phyloP scores from a whole-genome alignment of 495 filamentous ascomycete genomes.

The Staphylotrichum tortipilum region DNA sequence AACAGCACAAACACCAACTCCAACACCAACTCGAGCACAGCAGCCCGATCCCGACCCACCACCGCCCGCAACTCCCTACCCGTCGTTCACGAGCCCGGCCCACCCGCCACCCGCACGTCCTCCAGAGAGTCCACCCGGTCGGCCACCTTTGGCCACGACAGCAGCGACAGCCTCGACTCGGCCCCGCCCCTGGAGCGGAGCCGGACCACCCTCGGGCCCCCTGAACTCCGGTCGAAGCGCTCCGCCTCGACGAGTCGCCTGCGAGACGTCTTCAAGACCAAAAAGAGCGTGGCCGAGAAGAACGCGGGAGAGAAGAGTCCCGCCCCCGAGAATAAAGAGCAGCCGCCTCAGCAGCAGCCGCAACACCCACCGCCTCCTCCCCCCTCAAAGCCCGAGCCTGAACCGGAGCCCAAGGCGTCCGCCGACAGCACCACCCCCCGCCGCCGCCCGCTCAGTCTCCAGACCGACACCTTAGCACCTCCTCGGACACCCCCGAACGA shows the following conservation, averaged over 20 bases:
- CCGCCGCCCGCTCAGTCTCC: conserved; percentile 24
- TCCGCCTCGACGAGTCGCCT: conserved; percentile 40
- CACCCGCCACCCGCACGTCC: conserved; percentile 29
- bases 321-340: conserved; percentile 1
- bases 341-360: no score
- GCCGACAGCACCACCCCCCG: conserved; percentile 8
- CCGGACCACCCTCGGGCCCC: conserved; percentile 27
- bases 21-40: no score
- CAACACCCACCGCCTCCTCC: no score
- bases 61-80: no score
- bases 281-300: conserved; percentile 21
- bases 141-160: conserved; percentile 13
- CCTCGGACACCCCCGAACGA: conserved; percentile 41
- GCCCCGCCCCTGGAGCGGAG: conserved; percentile 15
- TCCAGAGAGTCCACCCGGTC: conserved; percentile 7
- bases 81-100: no score
- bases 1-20: conserved; percentile 43
- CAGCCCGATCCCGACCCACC: no score
- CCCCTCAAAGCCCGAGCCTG: not conserved
- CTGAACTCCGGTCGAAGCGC: conserved; percentile 29
- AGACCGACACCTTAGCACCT: conserved; percentile 28
- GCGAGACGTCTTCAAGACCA: conserved; percentile 37
- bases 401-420: conserved; percentile 3
- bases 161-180: conserved; percentile 20
- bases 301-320: conserved; percentile 13